phyloP scores from a whole-genome alignment of 2,329 filamentous ascomycete genomes.

The Botrytis tulipae region DNA sequence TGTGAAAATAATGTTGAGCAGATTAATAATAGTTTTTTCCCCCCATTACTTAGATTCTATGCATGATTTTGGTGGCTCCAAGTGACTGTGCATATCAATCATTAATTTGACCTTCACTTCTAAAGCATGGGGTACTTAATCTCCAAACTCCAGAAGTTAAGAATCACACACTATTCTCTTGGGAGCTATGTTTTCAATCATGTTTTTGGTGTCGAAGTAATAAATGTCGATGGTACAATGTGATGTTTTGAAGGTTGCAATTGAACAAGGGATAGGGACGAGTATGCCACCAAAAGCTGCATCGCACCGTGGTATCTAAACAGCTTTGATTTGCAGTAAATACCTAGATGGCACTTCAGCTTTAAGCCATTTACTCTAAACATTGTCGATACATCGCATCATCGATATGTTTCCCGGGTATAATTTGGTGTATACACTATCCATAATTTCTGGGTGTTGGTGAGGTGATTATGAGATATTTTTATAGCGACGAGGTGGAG shows the following conservation, averaged over 20 bases:
- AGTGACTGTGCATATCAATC: background rate
- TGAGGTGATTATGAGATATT: rapidly evolving
- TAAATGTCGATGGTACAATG: background rate
- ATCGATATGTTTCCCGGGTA: no score
- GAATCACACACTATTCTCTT: background rate
- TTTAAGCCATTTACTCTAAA: background rate
- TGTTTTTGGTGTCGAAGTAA: background rate
- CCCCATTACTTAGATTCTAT: background rate
- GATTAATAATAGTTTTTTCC: background rate
- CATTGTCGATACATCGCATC: background rate
- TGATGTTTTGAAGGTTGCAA: background rate
- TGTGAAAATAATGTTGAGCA: background rate
- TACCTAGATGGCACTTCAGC: rapidly evolving
- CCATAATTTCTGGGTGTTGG: background rate
- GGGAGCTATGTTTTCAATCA: background rate
- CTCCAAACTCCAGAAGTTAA: background rate
- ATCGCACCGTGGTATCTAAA: no score
- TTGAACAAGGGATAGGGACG: no score
- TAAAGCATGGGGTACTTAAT: no score
- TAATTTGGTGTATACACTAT: no score
- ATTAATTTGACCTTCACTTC: background rate
- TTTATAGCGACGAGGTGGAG: no score
- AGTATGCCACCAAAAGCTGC: no score
- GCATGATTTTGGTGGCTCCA: background rate
- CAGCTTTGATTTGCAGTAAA: background rate